Conservation (phyloP, 2,329 filamentous ascomycete genomes). For the Lecanicillium sp. region DNA sequence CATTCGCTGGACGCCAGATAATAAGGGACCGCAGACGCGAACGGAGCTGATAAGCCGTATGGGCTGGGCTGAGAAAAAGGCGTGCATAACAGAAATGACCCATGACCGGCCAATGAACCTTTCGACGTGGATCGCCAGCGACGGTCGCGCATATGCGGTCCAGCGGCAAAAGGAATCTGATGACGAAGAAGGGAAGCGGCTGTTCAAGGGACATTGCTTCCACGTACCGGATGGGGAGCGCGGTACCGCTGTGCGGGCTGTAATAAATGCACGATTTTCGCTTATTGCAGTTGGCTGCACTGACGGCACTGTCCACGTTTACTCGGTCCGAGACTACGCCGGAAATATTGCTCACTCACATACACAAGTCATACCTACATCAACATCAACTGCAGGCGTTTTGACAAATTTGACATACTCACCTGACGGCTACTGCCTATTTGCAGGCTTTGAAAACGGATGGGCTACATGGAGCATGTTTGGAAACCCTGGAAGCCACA, state of each 20-base stretch:
- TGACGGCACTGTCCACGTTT: slow-evolving; percentile 77
- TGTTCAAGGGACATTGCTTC: slow-evolving; percentile 90
- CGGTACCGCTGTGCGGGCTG: slow-evolving; percentile 60
- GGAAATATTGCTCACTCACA: slow-evolving; percentile 90
- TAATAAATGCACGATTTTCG: slow-evolving; percentile 92
- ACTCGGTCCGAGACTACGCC: slow-evolving; percentile 84
- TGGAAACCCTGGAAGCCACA: slow-evolving; percentile 79
- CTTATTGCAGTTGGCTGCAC: slow-evolving; percentile 78
- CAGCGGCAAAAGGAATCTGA: slow-evolving; percentile 54
- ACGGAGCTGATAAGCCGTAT: slow-evolving; percentile 87
- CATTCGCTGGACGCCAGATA: slow-evolving; percentile 88
- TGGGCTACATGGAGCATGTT: slow-evolving; percentile 98
- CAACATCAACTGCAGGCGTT: slow-evolving; percentile 56
- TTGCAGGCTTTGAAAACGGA: slow-evolving; percentile 83
- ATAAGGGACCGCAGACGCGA: slow-evolving; percentile 71
- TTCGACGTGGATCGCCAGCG: slow-evolving; percentile 82
- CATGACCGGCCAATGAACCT: slow-evolving; percentile 96
- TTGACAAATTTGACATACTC: slow-evolving; percentile 77
- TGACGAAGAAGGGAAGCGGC: slow-evolving; percentile 47
- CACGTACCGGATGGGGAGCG: slow-evolving; percentile 57
- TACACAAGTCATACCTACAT: slow-evolving; percentile 61
- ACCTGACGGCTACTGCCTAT: slow-evolving; percentile 91
- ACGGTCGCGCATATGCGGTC: slow-evolving; percentile 84
- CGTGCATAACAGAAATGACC: slow-evolving; percentile 73
- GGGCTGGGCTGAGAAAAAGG: slow-evolving; percentile 74